Percentiles rank a stretch among this genome's conserved stretches.
These are phyloP conservation scores for Boletus rubropictus DNA, from an alignment of 768 basidiomycete species.

Conservation along the genomic window DNA sequence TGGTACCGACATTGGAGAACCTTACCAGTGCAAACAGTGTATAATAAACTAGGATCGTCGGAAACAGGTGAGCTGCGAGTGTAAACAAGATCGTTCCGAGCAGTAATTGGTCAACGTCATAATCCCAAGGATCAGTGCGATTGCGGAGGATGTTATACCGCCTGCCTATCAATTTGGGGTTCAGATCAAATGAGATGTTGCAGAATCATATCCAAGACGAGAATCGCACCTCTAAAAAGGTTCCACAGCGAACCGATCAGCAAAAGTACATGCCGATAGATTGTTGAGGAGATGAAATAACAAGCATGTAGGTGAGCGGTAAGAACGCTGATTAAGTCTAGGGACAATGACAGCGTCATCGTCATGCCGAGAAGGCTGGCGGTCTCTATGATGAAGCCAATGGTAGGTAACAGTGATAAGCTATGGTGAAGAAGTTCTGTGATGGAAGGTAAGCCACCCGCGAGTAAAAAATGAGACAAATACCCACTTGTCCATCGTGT, in stretches of 20 bases:
- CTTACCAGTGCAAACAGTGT: slow-evolving; percentile 65
- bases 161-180: slow-evolving; percentile 52
- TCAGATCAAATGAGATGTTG: background rate
- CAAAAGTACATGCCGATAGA: slow-evolving; percentile 57
- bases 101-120: slow-evolving; percentile 90
- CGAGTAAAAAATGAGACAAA: background rate
- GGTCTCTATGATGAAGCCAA: slow-evolving; percentile 33
- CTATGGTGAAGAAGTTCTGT: slow-evolving; percentile 20
- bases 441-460: slow-evolving; percentile 2
- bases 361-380: slow-evolving; percentile 48
- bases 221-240: slow-evolving; percentile 71
- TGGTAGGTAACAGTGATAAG: slow-evolving; percentile 18
- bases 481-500: slow-evolving; percentile 68
- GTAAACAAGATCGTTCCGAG: slow-evolving; percentile 90
- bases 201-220: background rate
- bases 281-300: slow-evolving; percentile 54
- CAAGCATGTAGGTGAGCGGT: slow-evolving; percentile 70
- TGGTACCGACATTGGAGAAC: background rate
- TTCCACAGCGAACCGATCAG: slow-evolving; percentile 73
- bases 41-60: slow-evolving; percentile 86
- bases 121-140: slow-evolving; percentile 86
- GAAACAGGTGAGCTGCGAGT: slow-evolving; percentile 70
- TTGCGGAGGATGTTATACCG: slow-evolving; percentile 81
- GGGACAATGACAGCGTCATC: slow-evolving; percentile 55
- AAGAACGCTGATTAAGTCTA: slow-evolving; percentile 60